Percentiles rank a stretch among this genome's conserved stretches.
phyloP scores from a whole-genome alignment of 495 filamentous ascomycete genomes.

The Trichoderma orchidacearum region DNA sequence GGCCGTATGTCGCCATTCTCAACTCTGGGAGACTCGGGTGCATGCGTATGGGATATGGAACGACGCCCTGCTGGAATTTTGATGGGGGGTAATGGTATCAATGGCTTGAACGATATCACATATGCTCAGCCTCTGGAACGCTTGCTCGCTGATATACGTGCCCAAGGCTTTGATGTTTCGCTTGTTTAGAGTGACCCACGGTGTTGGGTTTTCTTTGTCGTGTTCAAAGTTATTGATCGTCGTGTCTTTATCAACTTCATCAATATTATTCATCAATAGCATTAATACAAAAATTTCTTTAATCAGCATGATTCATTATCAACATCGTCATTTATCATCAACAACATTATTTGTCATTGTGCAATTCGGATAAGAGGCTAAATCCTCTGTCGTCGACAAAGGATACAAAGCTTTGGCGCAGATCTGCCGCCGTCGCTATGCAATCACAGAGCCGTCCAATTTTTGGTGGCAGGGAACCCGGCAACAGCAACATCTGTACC shows the following conservation, averaged over 20 bases:
- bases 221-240: too few species aligned
- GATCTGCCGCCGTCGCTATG: neutral
- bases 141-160: neutral
- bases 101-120: neutral
- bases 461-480: neutral
- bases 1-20: too few species aligned
- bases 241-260: too few species aligned
- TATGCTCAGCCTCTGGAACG: neutral
- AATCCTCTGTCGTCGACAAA: neutral
- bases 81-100: neutral
- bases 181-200: neutral
- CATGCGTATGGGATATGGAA: neutral
- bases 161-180: neutral
- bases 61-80: neutral
- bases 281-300: too few species aligned
- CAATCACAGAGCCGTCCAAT: neutral
- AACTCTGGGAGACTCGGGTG: neutral
- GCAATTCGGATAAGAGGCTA: too few species aligned
- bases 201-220: too few species aligned
- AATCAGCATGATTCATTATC: too few species aligned
- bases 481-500: neutral
- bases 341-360: too few species aligned
- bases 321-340: too few species aligned
- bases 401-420: neutral
- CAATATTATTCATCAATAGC: too few species aligned